Conservation (phyloP, 1,284 basidiomycete species). For the Pascua guehoae region DNA sequence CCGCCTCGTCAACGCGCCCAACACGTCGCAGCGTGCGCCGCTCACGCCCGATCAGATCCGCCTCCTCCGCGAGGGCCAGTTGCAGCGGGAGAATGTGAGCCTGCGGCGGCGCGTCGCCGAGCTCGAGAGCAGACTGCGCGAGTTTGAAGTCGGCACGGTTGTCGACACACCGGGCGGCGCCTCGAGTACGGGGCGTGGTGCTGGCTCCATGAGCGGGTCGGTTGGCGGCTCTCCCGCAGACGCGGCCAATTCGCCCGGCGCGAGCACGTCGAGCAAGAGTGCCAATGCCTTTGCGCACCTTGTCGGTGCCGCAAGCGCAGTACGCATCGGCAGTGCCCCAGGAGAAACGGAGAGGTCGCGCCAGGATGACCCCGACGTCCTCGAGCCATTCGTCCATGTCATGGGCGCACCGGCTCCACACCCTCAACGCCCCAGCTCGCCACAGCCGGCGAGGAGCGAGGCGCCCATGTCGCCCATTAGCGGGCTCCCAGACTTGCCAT, state of each 20-base stretch:
- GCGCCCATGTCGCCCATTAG: slow-evolving; percentile 11
- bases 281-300: slow-evolving; percentile 18
- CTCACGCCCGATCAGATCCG: slow-evolving; percentile 22
- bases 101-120: slow-evolving; percentile 17
- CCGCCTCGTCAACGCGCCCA: slow-evolving; percentile 20
- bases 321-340: neutral
- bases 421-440: slow-evolving; percentile 10
- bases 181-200: neutral
- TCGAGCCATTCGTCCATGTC: slow-evolving; percentile 22
- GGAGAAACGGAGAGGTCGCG: slow-evolving; percentile 9
- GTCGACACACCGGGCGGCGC: neutral
- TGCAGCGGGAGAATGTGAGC: slow-evolving; percentile 22
- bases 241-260: neutral
- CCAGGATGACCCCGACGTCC: slow-evolving; percentile 23
- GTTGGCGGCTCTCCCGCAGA: slow-evolving; percentile 6
- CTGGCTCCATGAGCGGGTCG: slow-evolving; percentile 3
- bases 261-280: neutral
- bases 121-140: slow-evolving; percentile 15
- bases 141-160: slow-evolving; percentile 6
- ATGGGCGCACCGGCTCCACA: slow-evolving; percentile 18
- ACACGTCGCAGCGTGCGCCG: slow-evolving; percentile 15
- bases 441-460: slow-evolving; percentile 5
- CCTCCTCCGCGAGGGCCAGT: slow-evolving; percentile 19
- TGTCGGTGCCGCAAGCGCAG: slow-evolving; percentile 1
- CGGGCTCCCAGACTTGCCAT: slow-evolving; percentile 16